Conservation (phyloP, 352 stramenopile species). For the Phytophthora pinifolia region DNA sequence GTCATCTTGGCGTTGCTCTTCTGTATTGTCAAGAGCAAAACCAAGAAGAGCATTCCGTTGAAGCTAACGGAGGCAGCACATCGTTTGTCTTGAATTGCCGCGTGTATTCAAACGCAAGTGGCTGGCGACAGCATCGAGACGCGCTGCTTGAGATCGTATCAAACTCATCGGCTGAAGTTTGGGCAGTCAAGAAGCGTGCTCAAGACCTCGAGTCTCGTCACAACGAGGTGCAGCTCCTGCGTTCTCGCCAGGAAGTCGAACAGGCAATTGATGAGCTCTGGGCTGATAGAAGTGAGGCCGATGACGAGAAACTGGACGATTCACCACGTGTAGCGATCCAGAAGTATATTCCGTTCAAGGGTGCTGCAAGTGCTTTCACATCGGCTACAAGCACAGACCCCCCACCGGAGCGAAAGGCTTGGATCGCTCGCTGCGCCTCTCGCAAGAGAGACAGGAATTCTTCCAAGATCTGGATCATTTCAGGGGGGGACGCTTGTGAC, state of each 20-base stretch:
- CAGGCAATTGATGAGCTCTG: conserved; percentile 24
- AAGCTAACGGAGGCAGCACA: neutral
- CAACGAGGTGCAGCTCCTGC: conserved; percentile 16
- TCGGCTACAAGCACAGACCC: neutral
- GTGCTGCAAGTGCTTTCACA: conserved; percentile 11
- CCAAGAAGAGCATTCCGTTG: conserved; percentile 12
- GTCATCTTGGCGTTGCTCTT: conserved; percentile 15
- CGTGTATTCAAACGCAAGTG: conserved; percentile 15
- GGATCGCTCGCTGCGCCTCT: conserved; percentile 54
- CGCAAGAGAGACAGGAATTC: conserved; percentile 51
- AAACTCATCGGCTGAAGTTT: conserved; percentile 21
- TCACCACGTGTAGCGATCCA: conserved; percentile 37
- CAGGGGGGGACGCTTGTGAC: conserved; percentile 20
- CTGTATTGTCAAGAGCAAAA: conserved; percentile 28
- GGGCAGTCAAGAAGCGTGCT: conserved; percentile 24
- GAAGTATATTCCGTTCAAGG: conserved; percentile 49
- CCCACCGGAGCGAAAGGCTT: conserved; percentile 33
- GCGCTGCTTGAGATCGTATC: conserved; percentile 20
- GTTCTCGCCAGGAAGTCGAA: conserved; percentile 22
- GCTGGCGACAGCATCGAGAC: conserved; percentile 19
- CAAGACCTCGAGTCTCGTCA: conserved; percentile 21
- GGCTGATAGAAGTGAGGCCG: neutral
- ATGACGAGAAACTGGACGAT: neutral
- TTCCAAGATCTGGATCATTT: conserved; percentile 62
- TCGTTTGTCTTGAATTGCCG: conserved; percentile 18